phyloP scores from a whole-genome alignment of 2,329 filamentous ascomycete species.

The Cytospora piceicola region DNA sequence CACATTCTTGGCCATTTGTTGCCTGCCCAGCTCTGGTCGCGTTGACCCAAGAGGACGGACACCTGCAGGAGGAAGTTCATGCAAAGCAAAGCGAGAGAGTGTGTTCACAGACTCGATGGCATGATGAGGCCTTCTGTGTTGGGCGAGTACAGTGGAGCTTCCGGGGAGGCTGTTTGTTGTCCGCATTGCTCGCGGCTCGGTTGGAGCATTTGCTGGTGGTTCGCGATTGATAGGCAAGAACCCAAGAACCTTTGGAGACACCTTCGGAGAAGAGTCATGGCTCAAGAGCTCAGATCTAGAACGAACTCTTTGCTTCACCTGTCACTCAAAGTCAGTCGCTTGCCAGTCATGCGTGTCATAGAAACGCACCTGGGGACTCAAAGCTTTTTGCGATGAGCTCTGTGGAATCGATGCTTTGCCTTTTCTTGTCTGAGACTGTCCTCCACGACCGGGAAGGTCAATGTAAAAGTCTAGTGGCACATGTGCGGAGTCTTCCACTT shows the following conservation, averaged over 20 bases:
- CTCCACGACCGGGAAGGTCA: background rate
- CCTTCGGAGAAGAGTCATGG: background rate
- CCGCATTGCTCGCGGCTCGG: conserved; percentile 20
- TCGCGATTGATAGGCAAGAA: conserved; percentile 17
- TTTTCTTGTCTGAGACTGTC: background rate
- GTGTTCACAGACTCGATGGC: background rate
- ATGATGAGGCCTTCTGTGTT: no score
- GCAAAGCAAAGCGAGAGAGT: background rate
- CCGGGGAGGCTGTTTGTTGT: background rate
- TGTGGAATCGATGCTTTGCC: background rate
- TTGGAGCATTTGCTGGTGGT: conserved; percentile 10
- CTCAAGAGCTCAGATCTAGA: background rate
- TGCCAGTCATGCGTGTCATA: background rate
- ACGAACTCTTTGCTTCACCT: background rate
- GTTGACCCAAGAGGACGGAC: background rate
- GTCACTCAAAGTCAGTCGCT: background rate
- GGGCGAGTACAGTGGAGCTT: background rate
- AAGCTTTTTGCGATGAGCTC: background rate
- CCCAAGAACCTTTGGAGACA: background rate
- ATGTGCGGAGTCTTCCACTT: background rate
- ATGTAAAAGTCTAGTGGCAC: conserved; percentile 17
- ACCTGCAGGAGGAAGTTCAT: background rate
- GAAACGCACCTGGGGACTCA: conserved; percentile 2
- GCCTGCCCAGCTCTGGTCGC: background rate
- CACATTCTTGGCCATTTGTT: background rate